Base-by-base conservation (phyloP, 352 stramenopile species). In the Pythium phragmiticola region DNA sequence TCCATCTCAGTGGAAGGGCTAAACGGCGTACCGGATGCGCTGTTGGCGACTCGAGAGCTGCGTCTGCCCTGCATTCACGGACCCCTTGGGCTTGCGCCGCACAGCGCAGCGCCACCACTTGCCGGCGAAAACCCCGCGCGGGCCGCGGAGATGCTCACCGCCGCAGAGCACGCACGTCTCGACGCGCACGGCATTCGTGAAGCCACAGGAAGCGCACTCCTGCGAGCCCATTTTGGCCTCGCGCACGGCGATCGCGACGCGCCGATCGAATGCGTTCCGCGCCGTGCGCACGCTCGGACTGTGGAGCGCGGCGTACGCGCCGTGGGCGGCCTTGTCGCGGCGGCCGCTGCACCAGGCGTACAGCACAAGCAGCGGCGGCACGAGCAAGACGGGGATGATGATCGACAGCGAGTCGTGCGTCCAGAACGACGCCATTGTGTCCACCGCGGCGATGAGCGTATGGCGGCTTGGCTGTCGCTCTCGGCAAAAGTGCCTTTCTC, bases 281-380 rank as follows among this genome's bases (percentile, higher is more conserved):
- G 60, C 60, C 11, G 26, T 33, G 41, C 60, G 60, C 1, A 66
- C 51, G 19, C 49, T 66, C 16, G 60, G 60, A 34, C 60, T 66
- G 33, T 49, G 50, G 26, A 67, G 60, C 45, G 51, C 60, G 6
- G 57, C 49, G 48, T 64, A 64, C 16, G 57, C 57, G 57, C 49
- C 47, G 30, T 64, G 45, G 37, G 43, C 46, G 11, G 45, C 45
- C 14, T 46, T 57, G 57, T 64, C 45, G 21, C 19, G 46, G 46
- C 57, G 45, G 13, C 45, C 46, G 16, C 50, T 57, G 47, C 57
- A 64, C 42, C 34, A 64, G 14, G 49, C 57, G 37, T 43, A 64
- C 14, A 64, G 37, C 46, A 43, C 47, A 3, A 64, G 23, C 48
- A 28, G 1, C 17, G 39, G 23, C 2, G 46, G 16, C 52, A 59